Conservation (phyloP, 75 land plant genomes). For the Picea sitchensis region DNA sequence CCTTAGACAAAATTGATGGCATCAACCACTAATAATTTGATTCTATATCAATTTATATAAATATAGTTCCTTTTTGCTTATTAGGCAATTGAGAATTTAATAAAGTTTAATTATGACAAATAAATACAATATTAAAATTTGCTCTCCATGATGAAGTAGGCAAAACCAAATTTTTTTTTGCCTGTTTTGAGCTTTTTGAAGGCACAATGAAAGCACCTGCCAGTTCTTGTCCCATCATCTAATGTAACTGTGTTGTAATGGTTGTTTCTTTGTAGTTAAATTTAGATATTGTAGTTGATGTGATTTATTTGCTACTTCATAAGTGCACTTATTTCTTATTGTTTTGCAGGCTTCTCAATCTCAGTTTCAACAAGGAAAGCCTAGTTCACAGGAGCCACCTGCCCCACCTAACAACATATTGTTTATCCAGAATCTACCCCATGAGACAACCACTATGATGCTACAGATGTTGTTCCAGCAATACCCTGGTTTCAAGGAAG, state of each 20-base stretch:
- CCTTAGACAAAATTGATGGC: too few species aligned
- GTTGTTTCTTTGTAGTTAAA: neutral
- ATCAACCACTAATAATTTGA: too few species aligned
- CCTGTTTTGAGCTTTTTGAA: neutral
- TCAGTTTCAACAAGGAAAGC: constrained; percentile 49
- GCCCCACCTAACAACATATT: constrained; percentile 86
- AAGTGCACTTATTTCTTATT: neutral
- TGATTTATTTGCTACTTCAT: neutral
- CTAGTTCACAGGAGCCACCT: constrained; percentile 55
- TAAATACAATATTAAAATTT: neutral
- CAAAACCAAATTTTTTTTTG: neutral
- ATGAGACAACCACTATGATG: constrained; percentile 73
- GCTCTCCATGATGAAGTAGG: neutral
- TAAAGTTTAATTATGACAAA: too few species aligned
- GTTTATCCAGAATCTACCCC: constrained; percentile 87
- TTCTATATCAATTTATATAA: too few species aligned
- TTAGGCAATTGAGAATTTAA: too few species aligned
- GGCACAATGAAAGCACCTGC: neutral
- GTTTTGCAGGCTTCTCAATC: constrained; percentile 27
- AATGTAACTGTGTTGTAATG: neutral
- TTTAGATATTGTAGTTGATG: constrained; percentile 6
- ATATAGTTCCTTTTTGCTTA: too few species aligned
- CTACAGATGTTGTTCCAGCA: constrained; percentile 81
- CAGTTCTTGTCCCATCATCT: neutral
- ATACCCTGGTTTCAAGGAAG: constrained; percentile 97